Base-by-base conservation (phyloP, 164 flowering plant species). In the Annona squamosa region DNA sequence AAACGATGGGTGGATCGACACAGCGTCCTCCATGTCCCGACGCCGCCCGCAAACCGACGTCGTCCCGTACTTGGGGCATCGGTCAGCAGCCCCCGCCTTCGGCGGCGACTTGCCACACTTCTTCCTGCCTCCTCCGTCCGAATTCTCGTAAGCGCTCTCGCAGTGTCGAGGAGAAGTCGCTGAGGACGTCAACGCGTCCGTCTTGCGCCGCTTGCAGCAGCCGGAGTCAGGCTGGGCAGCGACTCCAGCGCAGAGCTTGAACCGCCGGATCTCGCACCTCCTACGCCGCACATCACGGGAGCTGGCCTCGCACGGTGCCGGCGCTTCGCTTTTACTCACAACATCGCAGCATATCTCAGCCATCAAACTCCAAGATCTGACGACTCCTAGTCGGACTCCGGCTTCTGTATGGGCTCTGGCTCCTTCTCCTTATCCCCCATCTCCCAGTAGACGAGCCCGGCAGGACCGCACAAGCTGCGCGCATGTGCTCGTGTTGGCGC, bases 1-100 rank as follows among this genome's bases (percentile, higher is more conserved):
- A 72, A 91, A 84, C 5, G 74, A 84, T 0, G 89, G 91, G 42
- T 83, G 84, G 12, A 84, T 70, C 0, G 91, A 82, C 2, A 91
- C 88, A 0, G 90, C 87, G 44, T 91, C 97, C 42, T 91, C 97
- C 97, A 91, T 91, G 3, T 91, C 93, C 69, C 91, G 79, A 71
- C 93, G 76, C 75, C 92, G 65, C 0, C 97, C 97, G 74, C 97
- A 87, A 0, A 89, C 90, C 1, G 97, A 91, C 47, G 87, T 80
- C 59, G 84, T 43, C 6, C 84, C 83, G 47, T 78, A 90, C 77
- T 79, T 87, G 0, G 89, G 88, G 3, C 65, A 63, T 18, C 69
- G 76, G 46, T 72, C 72, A 0, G 59, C 17, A 4, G 85, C 85
- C 70, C 72, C 19, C 45, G 63, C 47, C 43, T 43, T 3, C 37